phyloP scores from a whole-genome alignment of 2,329 filamentous ascomycete genomes.

The Chaetoscypha palmicola region DNA sequence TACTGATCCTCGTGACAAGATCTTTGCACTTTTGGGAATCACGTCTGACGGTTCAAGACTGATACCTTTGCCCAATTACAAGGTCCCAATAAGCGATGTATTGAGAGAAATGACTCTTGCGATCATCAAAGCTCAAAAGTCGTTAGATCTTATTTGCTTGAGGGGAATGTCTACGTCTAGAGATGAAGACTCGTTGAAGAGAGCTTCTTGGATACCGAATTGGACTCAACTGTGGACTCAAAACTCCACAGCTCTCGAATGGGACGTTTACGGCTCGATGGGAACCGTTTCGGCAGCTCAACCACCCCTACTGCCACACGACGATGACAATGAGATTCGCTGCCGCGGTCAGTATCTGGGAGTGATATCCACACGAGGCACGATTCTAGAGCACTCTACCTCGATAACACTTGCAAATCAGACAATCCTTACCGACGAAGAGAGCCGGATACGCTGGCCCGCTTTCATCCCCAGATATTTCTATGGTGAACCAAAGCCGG shows the following conservation, averaged over 20 bases:
- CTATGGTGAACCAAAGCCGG: neutral
- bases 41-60: neutral
- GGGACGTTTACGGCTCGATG: neutral
- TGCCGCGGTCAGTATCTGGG: neutral
- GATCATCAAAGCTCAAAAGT: neutral
- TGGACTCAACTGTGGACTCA: neutral
- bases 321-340: neutral
- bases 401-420: neutral
- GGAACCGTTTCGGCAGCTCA: neutral
- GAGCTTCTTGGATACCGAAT: neutral
- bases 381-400: neutral
- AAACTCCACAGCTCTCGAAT: neutral
- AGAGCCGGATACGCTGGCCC: neutral
- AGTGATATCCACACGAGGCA: neutral
- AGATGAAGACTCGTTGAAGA: neutral
- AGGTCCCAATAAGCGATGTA: neutral
- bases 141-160: neutral
- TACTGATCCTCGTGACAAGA: neutral
- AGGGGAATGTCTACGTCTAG: neutral
- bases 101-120: neutral
- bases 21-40: neutral
- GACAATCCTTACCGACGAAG: too few species aligned
- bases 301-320: neutral
- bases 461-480: neutral
- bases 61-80: neutral